These are phyloP conservation scores for Viridothelium virens DNA, from an alignment of 495 filamentous ascomycete genomes.

Conservation along the genomic window DNA sequence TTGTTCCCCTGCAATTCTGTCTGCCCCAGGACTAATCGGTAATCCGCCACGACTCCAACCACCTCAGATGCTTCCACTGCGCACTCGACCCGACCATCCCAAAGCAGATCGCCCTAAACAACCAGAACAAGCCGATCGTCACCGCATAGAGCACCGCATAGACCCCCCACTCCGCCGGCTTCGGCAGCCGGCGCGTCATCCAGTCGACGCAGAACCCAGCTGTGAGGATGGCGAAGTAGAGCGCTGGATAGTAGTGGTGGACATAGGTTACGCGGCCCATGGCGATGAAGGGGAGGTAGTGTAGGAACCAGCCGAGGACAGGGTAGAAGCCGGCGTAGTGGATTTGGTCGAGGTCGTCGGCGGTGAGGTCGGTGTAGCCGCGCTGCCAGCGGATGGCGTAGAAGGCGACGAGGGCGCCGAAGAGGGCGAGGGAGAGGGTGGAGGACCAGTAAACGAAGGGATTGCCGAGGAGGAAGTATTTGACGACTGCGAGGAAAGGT, in stretches of 20 bases:
- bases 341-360: conserved; percentile 77
- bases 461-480: conserved; percentile 98
- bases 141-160: conserved; percentile 64
- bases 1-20: neutral
- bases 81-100: conserved; percentile 81
- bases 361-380: conserved; percentile 76
- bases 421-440: conserved; percentile 64
- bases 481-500: conserved; percentile 48
- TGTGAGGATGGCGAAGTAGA: conserved; percentile 91
- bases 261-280: conserved; percentile 99
- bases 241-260: conserved; percentile 97
- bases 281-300: conserved; percentile 90
- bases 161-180: conserved; percentile 51
- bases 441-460: conserved; percentile 94
- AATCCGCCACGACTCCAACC: conserved; percentile 66
- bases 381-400: conserved; percentile 95
- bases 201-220: conserved; percentile 87
- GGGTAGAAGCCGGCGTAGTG: conserved; percentile 92
- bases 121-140: conserved; percentile 70
- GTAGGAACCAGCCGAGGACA: conserved; percentile 86
- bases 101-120: conserved; percentile 93
- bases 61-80: conserved; percentile 87
- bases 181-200: conserved; percentile 55
- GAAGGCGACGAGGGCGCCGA: conserved; percentile 65
- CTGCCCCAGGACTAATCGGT: conserved; percentile 43